These are phyloP conservation scores for Aspergillus quadricinctus DNA, from an alignment of 2,329 filamentous ascomycete genomes.

Conservation along the genomic window DNA sequence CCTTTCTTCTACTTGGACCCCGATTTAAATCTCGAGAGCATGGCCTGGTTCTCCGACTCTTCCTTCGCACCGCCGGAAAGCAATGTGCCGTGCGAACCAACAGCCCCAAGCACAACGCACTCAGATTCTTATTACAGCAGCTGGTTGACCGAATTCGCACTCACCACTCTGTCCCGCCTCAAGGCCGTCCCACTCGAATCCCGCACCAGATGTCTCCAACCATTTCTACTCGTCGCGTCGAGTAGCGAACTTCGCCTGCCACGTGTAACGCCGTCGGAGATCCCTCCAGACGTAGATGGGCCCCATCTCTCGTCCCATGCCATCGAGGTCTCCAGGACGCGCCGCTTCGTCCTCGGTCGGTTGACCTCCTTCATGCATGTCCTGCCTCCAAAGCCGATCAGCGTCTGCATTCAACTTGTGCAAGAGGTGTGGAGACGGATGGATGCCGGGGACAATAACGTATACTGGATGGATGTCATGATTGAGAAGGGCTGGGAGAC, in stretches of 20 bases:
- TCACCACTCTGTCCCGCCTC: slow-evolving; percentile 48
- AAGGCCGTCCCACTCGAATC: slow-evolving; percentile 50
- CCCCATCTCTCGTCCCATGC: slow-evolving; percentile 33
- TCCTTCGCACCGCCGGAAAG: slow-evolving; percentile 6
- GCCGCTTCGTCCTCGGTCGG: slow-evolving; percentile 48
- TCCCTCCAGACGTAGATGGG: slow-evolving; percentile 6
- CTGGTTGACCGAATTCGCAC: slow-evolving; percentile 50
- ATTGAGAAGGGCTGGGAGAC: slow-evolving; percentile 55
- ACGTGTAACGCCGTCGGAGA: slow-evolving; percentile 4
- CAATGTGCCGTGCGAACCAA: not conserved
- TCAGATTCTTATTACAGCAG: slow-evolving; percentile 21
- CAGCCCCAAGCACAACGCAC: slow-evolving; percentile 26
- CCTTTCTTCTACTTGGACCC: slow-evolving; percentile 21
- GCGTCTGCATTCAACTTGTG: slow-evolving; percentile 48
- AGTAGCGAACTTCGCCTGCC: slow-evolving; percentile 50
- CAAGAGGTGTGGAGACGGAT: slow-evolving; percentile 51
- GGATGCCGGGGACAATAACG: slow-evolving; percentile 43
- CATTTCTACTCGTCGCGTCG: slow-evolving; percentile 49
- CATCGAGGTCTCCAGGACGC: slow-evolving; percentile 45
- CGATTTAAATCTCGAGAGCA: slow-evolving; percentile 17
- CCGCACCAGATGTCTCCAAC: slow-evolving; percentile 51
- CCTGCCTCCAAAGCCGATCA: slow-evolving; percentile 50
- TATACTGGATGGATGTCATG: slow-evolving; percentile 56
- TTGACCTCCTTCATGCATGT: slow-evolving; percentile 44
- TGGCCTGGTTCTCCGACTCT: slow-evolving; percentile 15